A percentile compares a stretch with the other conserved stretches of the same genome.
Conservation (phyloP, 1,139 yeast genomes). For the Tardiomyces depauwii region DNA sequence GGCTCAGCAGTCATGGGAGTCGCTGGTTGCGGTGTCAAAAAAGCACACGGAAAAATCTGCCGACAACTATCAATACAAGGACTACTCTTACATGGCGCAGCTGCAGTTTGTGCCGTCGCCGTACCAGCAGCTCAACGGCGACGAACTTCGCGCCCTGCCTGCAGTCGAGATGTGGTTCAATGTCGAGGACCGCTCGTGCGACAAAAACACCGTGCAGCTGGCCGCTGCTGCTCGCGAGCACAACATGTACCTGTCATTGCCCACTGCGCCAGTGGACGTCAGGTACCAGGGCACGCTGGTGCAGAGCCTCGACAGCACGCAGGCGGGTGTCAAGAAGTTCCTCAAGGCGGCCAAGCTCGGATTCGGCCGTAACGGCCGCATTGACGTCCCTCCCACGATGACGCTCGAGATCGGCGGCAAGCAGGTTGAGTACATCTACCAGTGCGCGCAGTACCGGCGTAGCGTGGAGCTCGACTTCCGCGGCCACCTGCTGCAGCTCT, state of each 20-base stretch:
- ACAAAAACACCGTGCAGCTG: neutral
- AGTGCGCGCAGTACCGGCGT: slow-evolving; percentile 32
- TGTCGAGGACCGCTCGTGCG: neutral
- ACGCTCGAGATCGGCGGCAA: slow-evolving; percentile 30
- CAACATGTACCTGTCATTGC: neutral
- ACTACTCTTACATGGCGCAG: slow-evolving; percentile 33
- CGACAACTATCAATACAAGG: slow-evolving; percentile 16
- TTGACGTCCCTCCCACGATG: slow-evolving; percentile 31
- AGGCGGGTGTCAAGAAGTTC: slow-evolving; percentile 26
- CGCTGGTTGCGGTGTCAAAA: slow-evolving; percentile 8
- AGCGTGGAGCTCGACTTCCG: slow-evolving; percentile 34
- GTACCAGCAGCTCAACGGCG: neutral
- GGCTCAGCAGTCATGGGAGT: neutral
- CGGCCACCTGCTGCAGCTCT: slow-evolving; percentile 32
- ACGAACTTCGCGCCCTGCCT: neutral
- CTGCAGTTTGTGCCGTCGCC: slow-evolving; percentile 33
- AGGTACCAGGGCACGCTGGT: neutral
- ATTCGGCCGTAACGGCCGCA: slow-evolving; percentile 29
- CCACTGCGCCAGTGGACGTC: neutral
- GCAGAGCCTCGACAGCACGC: slow-evolving; percentile 26
- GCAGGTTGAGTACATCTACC: slow-evolving; percentile 33
- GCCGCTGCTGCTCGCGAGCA: neutral
- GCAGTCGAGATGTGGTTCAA: neutral
- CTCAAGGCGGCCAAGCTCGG: slow-evolving; percentile 31
- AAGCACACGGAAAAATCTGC: slow-evolving; percentile 6